Percentiles rank a stretch among this genome's conserved stretches.
Conservation (phyloP, 257 asterid genomes). For the Galeopsis tetrahit region DNA sequence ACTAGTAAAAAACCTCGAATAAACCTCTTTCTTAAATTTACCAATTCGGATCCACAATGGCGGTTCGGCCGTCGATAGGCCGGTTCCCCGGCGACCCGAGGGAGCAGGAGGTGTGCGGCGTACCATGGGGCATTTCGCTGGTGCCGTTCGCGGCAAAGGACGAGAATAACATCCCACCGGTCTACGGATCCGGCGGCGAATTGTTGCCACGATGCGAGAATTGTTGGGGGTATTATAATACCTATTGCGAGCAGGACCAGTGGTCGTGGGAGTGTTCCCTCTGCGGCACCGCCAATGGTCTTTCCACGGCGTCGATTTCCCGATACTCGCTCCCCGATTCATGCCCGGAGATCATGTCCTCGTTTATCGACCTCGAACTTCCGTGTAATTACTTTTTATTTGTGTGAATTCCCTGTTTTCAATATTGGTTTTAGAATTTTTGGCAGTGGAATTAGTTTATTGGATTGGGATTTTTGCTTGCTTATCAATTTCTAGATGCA, state of each 20-base stretch:
- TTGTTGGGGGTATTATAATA: conserved; percentile 92
- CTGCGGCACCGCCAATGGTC: conserved; percentile 92
- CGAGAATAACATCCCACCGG: conserved; percentile 81
- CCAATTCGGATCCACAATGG: conserved; percentile 59
- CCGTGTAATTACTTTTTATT: conserved; percentile 53
- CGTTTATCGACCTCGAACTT: conserved; percentile 89
- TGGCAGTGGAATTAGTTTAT: conserved; percentile 29
- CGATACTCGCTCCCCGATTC: conserved; percentile 79
- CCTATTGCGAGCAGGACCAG: conserved; percentile 93
- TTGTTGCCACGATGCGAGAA: conserved; percentile 90
- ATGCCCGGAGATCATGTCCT: conserved; percentile 80
- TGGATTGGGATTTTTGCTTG: conserved; percentile 22
- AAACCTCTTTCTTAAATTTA: conserved; percentile 29
- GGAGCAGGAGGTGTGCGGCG: conserved; percentile 73
- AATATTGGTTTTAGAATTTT: not conserved
- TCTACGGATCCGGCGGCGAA: conserved; percentile 89
- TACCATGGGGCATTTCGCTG: conserved; percentile 89
- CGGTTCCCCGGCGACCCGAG: conserved; percentile 78
- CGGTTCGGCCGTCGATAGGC: conserved; percentile 75
- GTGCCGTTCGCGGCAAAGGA: conserved; percentile 89
- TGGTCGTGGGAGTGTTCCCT: conserved; percentile 96
- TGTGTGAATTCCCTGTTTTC: not conserved
- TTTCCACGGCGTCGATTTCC: conserved; percentile 60
- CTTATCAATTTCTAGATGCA: conserved; percentile 9
- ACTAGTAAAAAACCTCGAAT: conserved; percentile 30